A percentile compares a stretch with the other conserved stretches of the same genome.
These are phyloP conservation scores for Phytophthora cryptogea DNA, from an alignment of 352 stramenopile genomes.

Conservation along the genomic window DNA sequence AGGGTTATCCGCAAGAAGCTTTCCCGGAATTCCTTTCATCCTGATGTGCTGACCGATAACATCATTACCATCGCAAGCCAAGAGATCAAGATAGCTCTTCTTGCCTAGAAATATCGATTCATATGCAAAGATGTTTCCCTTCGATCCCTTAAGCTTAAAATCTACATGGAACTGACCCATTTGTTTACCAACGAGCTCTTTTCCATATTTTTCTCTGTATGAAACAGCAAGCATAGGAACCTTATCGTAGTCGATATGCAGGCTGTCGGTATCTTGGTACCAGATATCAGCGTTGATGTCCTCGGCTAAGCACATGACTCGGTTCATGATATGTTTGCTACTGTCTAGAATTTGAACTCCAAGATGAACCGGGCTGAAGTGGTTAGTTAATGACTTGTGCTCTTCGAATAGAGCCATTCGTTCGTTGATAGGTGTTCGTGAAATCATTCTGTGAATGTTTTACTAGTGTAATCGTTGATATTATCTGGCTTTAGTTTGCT, in stretches of 20 bases:
- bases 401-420: conserved; percentile 10
- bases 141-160: conserved; percentile 5
- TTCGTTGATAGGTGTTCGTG: conserved; percentile 7
- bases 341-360: conserved; percentile 6
- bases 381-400: conserved; percentile 6
- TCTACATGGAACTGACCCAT: conserved; percentile 14
- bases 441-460: conserved; percentile 17
- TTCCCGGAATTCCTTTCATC: conserved; percentile 9
- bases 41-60: conserved; percentile 1
- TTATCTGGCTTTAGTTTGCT: not conserved
- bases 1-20: not conserved
- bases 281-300: conserved; percentile 9
- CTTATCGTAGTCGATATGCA: conserved; percentile 9
- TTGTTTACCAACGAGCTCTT: conserved; percentile 10
- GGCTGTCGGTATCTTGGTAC: conserved; percentile 12
- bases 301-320: conserved; percentile 8
- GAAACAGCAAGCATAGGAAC: conserved; percentile 2
- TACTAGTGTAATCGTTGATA: conserved; percentile 12
- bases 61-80: conserved; percentile 11
- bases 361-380: conserved; percentile 11
- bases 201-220: conserved; percentile 1
- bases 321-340: conserved; percentile 15
- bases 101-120: conserved; percentile 7
- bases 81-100: conserved; percentile 8
- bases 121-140: conserved; percentile 8